A percentile compares a stretch with the other conserved stretches of the same genome.
phyloP scores from a whole-genome alignment of 768 basidiomycete genomes.

The Chlorophyllum brunneum region DNA sequence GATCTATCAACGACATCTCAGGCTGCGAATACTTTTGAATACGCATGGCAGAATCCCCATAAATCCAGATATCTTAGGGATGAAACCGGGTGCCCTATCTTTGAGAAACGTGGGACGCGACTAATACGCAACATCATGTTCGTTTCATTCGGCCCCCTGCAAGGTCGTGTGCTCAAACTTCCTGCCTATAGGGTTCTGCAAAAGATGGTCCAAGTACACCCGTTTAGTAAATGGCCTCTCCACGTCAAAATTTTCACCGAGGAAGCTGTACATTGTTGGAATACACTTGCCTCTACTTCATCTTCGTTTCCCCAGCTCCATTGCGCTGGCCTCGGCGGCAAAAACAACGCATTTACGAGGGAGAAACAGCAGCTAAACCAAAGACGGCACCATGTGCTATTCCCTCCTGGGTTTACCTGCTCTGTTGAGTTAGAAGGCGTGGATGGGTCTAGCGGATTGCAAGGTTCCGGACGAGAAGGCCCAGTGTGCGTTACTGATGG shows the following conservation, averaged over 20 bases:
- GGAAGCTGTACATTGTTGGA: constrained; percentile 56
- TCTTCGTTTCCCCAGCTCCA: constrained; percentile 16
- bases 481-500: constrained; percentile 60
- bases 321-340: background rate
- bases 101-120: constrained; percentile 28
- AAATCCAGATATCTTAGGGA: constrained; percentile 61
- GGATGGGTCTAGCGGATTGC: constrained; percentile 49
- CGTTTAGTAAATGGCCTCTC: constrained; percentile 71
- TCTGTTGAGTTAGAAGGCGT: constrained; percentile 63
- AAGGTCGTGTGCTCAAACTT: constrained; percentile 1
- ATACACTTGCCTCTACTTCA: constrained; percentile 22
- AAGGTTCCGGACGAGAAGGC: constrained; percentile 49
- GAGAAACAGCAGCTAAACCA: background rate
- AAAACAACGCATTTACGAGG: background rate
- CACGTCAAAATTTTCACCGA: constrained; percentile 72
- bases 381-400: constrained; percentile 5
- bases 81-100: constrained; percentile 34
- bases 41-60: constrained; percentile 83
- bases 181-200: constrained; percentile 49
- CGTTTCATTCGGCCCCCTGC: constrained; percentile 18
- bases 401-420: constrained; percentile 52
- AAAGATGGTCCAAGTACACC: constrained; percentile 59
- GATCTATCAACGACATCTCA: constrained; percentile 22
- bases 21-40: constrained; percentile 77
- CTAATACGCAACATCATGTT: constrained; percentile 47